Conservation (phyloP, 2,329 filamentous ascomycete species). For the Berkeleyomyces basicola region DNA sequence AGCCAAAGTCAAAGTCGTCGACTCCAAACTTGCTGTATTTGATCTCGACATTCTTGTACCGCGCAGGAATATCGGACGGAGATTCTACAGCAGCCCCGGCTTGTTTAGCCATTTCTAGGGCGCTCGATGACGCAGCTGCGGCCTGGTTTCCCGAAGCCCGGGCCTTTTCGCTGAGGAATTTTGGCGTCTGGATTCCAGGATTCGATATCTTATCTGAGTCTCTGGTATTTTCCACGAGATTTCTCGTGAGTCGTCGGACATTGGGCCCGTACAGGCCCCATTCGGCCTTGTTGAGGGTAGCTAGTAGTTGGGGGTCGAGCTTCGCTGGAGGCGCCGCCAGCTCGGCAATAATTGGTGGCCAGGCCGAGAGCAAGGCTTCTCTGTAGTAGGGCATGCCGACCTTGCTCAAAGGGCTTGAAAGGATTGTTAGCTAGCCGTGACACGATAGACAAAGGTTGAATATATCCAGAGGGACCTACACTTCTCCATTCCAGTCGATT, state of each 20-base stretch:
- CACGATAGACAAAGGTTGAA: neutral
- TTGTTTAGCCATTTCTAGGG: slow-evolving; percentile 18
- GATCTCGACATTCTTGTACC: slow-evolving; percentile 91
- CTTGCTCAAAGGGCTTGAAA: slow-evolving; percentile 53
- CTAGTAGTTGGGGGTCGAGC: slow-evolving; percentile 53
- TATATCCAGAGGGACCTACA: slow-evolving; percentile 31
- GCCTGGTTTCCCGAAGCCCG: slow-evolving; percentile 41
- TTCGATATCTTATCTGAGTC: slow-evolving; percentile 41
- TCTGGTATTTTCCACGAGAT: slow-evolving; percentile 69
- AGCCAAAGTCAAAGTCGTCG: slow-evolving; percentile 98
- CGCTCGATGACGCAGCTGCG: slow-evolving; percentile 24
- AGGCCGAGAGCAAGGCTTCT: slow-evolving; percentile 71
- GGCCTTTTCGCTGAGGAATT: slow-evolving; percentile 88
- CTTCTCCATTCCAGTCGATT: slow-evolving; percentile 55
- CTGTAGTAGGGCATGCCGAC: slow-evolving; percentile 90
- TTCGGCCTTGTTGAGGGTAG: slow-evolving; percentile 52
- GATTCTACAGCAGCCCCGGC: slow-evolving; percentile 8
- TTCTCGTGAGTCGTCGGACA: slow-evolving; percentile 53
- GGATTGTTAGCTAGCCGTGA: slow-evolving; percentile 11
- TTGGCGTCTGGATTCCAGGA: slow-evolving; percentile 55
- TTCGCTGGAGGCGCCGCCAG: slow-evolving; percentile 67
- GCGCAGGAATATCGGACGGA: slow-evolving; percentile 66
- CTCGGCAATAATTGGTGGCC: slow-evolving; percentile 76
- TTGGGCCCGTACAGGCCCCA: slow-evolving; percentile 68
- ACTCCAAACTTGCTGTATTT: slow-evolving; percentile 98